phyloP scores from a whole-genome alignment of 2,329 filamentous ascomycete species.

The Coleophoma eucalyptorum region DNA sequence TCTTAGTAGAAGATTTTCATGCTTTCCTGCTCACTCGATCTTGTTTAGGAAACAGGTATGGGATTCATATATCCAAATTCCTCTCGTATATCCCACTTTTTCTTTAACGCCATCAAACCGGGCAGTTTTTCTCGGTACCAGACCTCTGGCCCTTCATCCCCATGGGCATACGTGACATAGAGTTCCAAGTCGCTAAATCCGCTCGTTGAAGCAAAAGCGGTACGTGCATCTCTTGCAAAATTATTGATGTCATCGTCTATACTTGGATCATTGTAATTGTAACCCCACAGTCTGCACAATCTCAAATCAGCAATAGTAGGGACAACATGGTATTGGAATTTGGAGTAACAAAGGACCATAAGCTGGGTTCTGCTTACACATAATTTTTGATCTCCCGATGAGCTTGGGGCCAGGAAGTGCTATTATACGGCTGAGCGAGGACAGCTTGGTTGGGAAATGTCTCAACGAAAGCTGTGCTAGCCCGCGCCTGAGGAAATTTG shows the following conservation, averaged over 20 bases:
- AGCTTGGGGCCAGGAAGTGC: not conserved
- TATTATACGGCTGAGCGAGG: not conserved
- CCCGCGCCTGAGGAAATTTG: not conserved
- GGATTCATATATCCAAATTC: too few relatives aligned
- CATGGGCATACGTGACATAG: slow-evolving; percentile 7
- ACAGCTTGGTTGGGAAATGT: not conserved
- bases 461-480: not conserved
- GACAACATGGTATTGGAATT: not conserved
- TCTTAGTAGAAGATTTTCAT: too few relatives aligned
- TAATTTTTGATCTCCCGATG: not conserved
- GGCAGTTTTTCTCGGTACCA: slow-evolving; percentile 6
- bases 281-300: not conserved
- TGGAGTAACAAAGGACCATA: not conserved
- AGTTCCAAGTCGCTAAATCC: slow-evolving; percentile 1
- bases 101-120: slow-evolving; percentile 2
- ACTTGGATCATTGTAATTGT: not conserved
- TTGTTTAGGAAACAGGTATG: too few relatives aligned
- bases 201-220: not conserved
- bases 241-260: not conserved
- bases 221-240: not conserved
- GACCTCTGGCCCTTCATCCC: slow-evolving; percentile 3
- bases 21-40: too few relatives aligned
- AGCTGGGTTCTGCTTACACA: too few relatives aligned
- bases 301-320: not conserved
- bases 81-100: slow-evolving; percentile 4